These are phyloP conservation scores for Ganoderma lingzhi DNA, from an alignment of 1,284 basidiomycete species.

Conservation along the genomic window DNA sequence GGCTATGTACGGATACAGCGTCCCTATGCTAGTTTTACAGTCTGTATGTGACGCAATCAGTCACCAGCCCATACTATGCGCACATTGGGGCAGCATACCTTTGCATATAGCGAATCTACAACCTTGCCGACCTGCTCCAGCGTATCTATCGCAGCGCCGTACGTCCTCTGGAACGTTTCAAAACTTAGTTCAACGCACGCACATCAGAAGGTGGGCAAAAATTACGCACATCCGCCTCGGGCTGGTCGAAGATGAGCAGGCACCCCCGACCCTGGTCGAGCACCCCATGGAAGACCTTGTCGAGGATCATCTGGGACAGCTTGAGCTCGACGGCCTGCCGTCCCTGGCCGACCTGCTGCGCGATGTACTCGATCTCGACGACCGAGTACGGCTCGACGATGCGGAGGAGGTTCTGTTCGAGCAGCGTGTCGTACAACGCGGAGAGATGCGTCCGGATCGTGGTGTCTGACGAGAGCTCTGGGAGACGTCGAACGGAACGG, in stretches of 20 bases:
- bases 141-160: constrained; percentile 88
- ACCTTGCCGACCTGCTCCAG: constrained; percentile 92
- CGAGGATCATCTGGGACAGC: constrained; percentile 98
- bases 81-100: not conserved
- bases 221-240: constrained; percentile 78
- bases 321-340: constrained; percentile 94
- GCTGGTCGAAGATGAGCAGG: constrained; percentile 88
- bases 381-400: constrained; percentile 92
- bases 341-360: constrained; percentile 89
- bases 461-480: constrained; percentile 92
- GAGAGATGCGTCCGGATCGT: constrained; percentile 95
- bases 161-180: constrained; percentile 68
- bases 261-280: constrained; percentile 96
- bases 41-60: constrained; percentile 4
- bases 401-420: constrained; percentile 86
- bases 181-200: not conserved
- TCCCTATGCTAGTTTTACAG: constrained; percentile 21
- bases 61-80: not conserved
- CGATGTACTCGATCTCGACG: constrained; percentile 92
- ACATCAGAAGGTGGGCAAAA: not conserved
- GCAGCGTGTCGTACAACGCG: constrained; percentile 92
- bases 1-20: not conserved
- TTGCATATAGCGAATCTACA: constrained; percentile 88
- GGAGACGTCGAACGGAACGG: too few species aligned
- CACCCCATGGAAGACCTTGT: constrained; percentile 94